Evolutionary conservation across 495 filamentous ascomycete genomes (phyloP), one percentile per base, ranked within the genome.

Genomic region (Immersiella caudata): DNA sequence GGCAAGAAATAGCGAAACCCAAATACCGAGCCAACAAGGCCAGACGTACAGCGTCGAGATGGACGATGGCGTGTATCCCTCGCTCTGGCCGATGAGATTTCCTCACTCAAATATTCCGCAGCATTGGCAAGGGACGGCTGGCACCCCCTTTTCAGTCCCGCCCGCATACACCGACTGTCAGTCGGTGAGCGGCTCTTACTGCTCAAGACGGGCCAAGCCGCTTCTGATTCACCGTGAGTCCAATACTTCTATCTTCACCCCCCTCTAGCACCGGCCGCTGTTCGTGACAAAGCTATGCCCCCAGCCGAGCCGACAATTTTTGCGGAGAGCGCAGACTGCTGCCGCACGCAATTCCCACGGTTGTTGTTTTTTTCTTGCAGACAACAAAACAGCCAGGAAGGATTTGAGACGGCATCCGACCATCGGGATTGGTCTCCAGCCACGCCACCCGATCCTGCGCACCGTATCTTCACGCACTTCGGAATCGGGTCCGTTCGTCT

Each of bases 121-220:
- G 46, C 68, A 67, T 71, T 69, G 66, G 67, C 72, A 67, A 76
- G 62, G 27, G 36, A 61, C 69, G 69, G 67, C 50, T 66, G 25
- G 20, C 50, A 20, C 18, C 16, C 49, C 68, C 65, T 20, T 71
- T 71, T 70, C 25, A 18, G 11, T 57, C 60, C 50, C 49, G 40
- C 64, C 49, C 62, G 72, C 74, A 72, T 74, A 72, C 67, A 75
- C 71, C 69, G 71, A 63, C 61, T 40, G 18, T 52, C 50, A 57
- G 46, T 68, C 72, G 74, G 74, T 76, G 68, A 76, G 68, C 68
- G 70, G 72, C 70, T 71, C 67, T 69, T 67, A 26, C 51, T 66
- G 11, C 20, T 56, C 29, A 26, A 49, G 25, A 63, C 73, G 73
- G 73, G 64, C 58, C 67, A 70, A 35, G 64, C 73, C 69, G 70